These are phyloP conservation scores for Gilbertella persicaria DNA, from an alignment of 371 early-diverging fungal genomes.

Conservation along the genomic window DNA sequence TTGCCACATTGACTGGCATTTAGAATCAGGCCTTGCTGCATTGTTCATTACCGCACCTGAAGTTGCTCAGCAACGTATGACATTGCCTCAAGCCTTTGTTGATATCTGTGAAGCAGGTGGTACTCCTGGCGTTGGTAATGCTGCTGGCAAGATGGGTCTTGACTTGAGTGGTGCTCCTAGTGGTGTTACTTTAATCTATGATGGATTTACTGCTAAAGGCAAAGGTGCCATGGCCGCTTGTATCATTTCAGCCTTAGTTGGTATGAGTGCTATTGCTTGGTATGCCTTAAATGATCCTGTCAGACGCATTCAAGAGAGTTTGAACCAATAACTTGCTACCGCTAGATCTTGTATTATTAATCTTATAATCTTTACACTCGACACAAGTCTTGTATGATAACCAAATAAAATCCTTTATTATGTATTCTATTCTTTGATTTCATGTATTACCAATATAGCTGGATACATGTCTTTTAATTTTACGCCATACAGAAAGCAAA, in stretches of 20 bases:
- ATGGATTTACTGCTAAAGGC: conserved; percentile 64
- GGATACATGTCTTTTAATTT: too few species aligned
- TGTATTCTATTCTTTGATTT: too few species aligned
- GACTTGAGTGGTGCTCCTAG: conserved; percentile 49
- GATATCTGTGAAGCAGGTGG: conserved; percentile 53
- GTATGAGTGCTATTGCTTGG: conserved; percentile 73
- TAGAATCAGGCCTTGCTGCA: conserved; percentile 46
- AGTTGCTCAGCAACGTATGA: conserved; percentile 20
- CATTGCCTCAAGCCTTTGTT: conserved; percentile 29
- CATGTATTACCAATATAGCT: too few species aligned
- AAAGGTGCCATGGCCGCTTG: conserved; percentile 70
- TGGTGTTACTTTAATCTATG: conserved; percentile 54
- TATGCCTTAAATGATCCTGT: conserved; percentile 49
- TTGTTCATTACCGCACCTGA: conserved; percentile 66
- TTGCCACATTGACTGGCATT: conserved; percentile 27
- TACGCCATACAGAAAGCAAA: too few species aligned
- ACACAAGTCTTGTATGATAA: too few species aligned
- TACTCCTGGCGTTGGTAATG: conserved; percentile 49
- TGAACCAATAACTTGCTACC: too few species aligned
- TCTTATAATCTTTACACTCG: too few species aligned
- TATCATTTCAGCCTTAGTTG: conserved; percentile 69
- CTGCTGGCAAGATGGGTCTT: conserved; percentile 59
- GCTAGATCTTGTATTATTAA: too few species aligned
- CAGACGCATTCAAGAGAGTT: too few species aligned
- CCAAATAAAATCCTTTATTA: too few species aligned